Evolutionary conservation across 768 basidiomycete species (phyloP), one percentile per base, ranked within the genome.

Genomic region (Tylopilus rubrobrunneus): DNA sequence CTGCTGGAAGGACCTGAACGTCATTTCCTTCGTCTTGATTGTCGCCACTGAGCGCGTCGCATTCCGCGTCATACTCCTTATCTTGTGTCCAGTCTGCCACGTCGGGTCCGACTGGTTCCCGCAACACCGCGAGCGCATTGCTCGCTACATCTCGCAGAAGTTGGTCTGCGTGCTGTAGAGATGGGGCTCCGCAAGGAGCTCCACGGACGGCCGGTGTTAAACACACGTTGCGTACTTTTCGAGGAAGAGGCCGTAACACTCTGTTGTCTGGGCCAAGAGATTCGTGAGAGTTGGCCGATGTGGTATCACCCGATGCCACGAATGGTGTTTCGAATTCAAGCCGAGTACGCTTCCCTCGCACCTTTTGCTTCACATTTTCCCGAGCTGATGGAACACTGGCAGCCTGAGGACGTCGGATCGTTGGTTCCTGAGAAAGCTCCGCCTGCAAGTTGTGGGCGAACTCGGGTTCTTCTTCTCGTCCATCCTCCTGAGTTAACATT

Each of bases 1-100:
- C n/a, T n/a, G n/a, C n/a, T n/a, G n/a, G n/a, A n/a, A n/a, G n/a
- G n/a, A 55, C 52, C 36, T 68, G 67, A 19, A 42, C 51, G 7
- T 57, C 48, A 14, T 42, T 47, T 25, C 29, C 45, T 45, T 59
- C 56, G 8, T 55, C 56, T 37, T 45, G 12, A 48, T 63, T 53
- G 15, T 52, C 39, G 11, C 15, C 57, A 5, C 28, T 27, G 29
- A 48, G 39, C 15, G 53, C 53, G 8, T 56, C 58, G 19, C 17
- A 29, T 37, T 61, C 68, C 1, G 28, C 36, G 7, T 69, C 60
- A 5, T 50, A 48, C 33, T 62, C 65, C 8, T 59, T 39, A n/a
- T 60, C 61, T 45, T 57, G 56, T 46, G 57, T 69, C 67, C 67
- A 69, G 31, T 69, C 61, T 45, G 49, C 51, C 21, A 63, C 2